phyloP scores from a whole-genome alignment of 2,329 filamentous ascomycete species.

The Ophiostoma pallidulum region DNA sequence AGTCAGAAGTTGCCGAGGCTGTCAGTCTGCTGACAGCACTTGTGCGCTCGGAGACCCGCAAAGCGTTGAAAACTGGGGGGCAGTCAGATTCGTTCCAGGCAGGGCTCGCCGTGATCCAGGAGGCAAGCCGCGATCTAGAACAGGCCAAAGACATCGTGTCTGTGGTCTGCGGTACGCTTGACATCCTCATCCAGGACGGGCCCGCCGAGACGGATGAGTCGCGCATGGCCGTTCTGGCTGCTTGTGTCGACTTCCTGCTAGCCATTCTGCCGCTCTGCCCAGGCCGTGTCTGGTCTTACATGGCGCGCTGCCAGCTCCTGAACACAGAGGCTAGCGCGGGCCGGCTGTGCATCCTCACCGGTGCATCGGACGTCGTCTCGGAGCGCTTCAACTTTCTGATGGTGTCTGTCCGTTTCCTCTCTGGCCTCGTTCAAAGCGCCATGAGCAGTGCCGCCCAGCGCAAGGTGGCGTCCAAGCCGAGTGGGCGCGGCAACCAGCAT shows the following conservation, averaged over 20 bases:
- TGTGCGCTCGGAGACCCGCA: constrained; percentile 43
- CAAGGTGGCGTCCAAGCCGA: constrained; percentile 42
- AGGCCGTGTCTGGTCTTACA: constrained; percentile 80
- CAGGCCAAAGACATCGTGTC: constrained; percentile 66
- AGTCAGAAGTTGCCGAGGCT: constrained; percentile 60
- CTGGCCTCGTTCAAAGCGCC: constrained; percentile 65
- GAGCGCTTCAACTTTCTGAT: constrained; percentile 70
- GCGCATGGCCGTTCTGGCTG: constrained; percentile 54
- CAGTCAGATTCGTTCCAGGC: constrained; percentile 20
- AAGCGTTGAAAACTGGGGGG: constrained; percentile 19
- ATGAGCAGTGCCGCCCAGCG: constrained; percentile 60
- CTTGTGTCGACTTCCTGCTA: constrained; percentile 72
- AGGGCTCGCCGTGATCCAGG: constrained; percentile 43
- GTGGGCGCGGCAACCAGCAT: constrained; percentile 31
- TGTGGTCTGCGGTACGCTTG: constrained; percentile 77
- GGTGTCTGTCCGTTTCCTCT: constrained; percentile 64
- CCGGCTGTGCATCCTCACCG: constrained; percentile 67
- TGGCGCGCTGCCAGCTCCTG: constrained; percentile 72
- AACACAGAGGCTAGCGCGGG: constrained; percentile 67
- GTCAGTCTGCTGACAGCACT: constrained; percentile 66
- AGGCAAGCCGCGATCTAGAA: constrained; percentile 45
- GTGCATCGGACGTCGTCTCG: constrained; percentile 68
- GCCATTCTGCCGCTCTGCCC: constrained; percentile 66
- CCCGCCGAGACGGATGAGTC: constrained; percentile 48
- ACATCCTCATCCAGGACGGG: constrained; percentile 54